Evolutionary conservation across 441 rosid genomes (phyloP).

Genomic region (Biscutella laevigata): DNA sequence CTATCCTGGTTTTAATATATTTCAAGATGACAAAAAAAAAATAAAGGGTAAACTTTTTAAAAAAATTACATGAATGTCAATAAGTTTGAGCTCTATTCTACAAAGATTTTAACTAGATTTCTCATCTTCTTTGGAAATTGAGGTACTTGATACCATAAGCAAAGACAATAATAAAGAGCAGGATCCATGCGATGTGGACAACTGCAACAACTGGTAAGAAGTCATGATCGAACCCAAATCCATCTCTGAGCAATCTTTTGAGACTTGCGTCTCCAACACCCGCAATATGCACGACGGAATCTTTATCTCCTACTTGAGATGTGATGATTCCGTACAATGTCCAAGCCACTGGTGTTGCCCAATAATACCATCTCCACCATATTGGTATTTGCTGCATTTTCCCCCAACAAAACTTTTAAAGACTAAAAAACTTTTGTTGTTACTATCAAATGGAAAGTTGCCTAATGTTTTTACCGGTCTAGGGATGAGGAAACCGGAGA

Average conservation of each 20-base stretch:
- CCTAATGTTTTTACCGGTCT: constrained; percentile 39
- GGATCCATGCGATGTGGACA: constrained; percentile 50
- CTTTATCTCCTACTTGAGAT: constrained; percentile 64
- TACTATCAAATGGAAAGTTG: not conserved
- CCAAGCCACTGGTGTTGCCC: constrained; percentile 79
- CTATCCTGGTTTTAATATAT: no score
- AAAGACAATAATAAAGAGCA: constrained; percentile 51
- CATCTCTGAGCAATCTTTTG: constrained; percentile 36
- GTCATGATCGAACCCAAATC: constrained; percentile 41
- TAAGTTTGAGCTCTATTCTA: no score
- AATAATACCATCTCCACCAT: constrained; percentile 96
- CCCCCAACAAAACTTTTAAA: not conserved
- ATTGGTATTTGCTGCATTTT: constrained; percentile 47
- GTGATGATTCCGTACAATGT: constrained; percentile 69
- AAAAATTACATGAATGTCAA: no score
- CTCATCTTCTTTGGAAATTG: constrained; percentile 68
- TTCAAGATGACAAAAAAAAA: no score
- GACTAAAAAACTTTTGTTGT: not conserved
- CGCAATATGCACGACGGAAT: constrained; percentile 26
- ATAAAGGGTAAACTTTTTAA: no score
- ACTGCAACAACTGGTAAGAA: constrained; percentile 58
- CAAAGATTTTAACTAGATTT: not conserved
- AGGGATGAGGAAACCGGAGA: constrained; percentile 64
- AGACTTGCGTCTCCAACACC: constrained; percentile 22
- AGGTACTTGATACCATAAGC: constrained; percentile 61